A percentile compares a stretch with the other conserved stretches of the same genome.
Conservation (phyloP, 495 filamentous ascomycete species). For the Lasiosphaeriaceae sp. region DNA sequence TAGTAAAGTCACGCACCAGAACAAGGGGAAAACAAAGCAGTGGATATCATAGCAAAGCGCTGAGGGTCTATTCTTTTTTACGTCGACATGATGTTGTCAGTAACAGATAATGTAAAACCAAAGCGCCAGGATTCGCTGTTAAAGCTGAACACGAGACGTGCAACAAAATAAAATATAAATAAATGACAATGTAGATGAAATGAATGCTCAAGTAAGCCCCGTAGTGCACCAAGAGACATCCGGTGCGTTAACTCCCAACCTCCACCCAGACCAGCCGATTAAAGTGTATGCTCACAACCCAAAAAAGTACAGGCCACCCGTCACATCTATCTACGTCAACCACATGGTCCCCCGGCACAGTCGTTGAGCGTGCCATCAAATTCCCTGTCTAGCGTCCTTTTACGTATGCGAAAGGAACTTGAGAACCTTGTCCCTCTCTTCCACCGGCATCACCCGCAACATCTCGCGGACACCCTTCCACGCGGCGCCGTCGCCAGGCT, state of each 20-base stretch:
- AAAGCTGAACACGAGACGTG: neutral
- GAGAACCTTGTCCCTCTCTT: slow-evolving; percentile 81
- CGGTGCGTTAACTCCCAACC: neutral
- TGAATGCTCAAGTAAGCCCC: neutral
- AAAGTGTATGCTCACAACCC: neutral
- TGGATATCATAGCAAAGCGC: too few relatives aligned
- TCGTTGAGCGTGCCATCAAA: neutral
- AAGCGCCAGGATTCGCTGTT: too few relatives aligned
- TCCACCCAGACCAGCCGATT: neutral
- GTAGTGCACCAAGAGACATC: neutral
- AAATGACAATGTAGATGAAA: neutral
- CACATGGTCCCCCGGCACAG: neutral
- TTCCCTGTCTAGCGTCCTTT: neutral
- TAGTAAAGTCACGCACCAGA: too few relatives aligned
- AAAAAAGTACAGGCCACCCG: neutral
- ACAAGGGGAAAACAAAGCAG: too few relatives aligned
- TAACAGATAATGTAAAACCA: too few relatives aligned
- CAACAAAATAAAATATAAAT: neutral
- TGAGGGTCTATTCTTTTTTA: too few relatives aligned
- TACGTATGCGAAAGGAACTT: slow-evolving; percentile 56
- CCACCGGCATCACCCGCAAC: slow-evolving; percentile 77
- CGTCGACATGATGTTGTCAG: too few relatives aligned
- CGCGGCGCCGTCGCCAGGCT: slow-evolving; percentile 59
- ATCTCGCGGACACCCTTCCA: slow-evolving; percentile 85
- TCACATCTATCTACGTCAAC: neutral